A percentile compares a stretch with the other conserved stretches of the same genome.
These are phyloP conservation scores for Microstegium vimineum DNA, from an alignment of 176 grass and related monocot genomes.

Conservation along the genomic window DNA sequence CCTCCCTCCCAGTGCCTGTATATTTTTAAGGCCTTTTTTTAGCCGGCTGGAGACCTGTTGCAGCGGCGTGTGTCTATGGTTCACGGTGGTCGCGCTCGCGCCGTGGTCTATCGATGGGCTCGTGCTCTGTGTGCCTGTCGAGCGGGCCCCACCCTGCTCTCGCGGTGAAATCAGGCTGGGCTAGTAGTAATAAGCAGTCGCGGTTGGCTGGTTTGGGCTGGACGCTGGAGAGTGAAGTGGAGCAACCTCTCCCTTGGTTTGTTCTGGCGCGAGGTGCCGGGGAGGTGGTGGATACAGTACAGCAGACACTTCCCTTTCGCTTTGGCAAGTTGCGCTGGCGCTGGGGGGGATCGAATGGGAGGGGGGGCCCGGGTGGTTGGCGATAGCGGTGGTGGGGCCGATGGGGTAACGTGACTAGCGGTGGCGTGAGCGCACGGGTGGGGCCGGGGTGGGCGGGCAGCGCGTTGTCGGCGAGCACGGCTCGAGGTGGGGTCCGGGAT, in stretches of 20 bases:
- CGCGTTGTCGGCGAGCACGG: constrained; percentile 26
- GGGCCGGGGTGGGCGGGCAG: background rate
- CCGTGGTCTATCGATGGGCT: background rate
- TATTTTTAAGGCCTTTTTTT: background rate
- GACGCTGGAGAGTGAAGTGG: background rate
- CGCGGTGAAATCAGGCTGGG: background rate
- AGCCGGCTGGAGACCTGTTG: background rate
- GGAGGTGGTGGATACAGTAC: background rate
- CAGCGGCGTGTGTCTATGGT: constrained; percentile 20
- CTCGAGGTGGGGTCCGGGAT: background rate
- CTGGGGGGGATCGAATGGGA: too few species aligned
- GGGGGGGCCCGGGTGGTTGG: background rate
- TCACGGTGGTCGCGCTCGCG: constrained; percentile 23
- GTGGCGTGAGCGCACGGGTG: background rate
- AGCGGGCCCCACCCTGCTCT: background rate
- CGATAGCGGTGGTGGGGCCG: background rate
- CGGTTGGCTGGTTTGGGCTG: background rate
- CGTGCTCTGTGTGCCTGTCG: background rate
- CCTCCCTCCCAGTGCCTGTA: background rate
- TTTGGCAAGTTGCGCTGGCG: constrained; percentile 21
- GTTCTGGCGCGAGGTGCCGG: background rate
- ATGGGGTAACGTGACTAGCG: constrained; percentile 30
- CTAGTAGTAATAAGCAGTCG: background rate
- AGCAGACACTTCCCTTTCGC: background rate
- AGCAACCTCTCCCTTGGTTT: background rate